Percentiles rank a stretch among this genome's conserved stretches.
Conservation (phyloP, 2,329 filamentous ascomycete species). For the Ophiocordyceps camponoti-rufipedis region DNA sequence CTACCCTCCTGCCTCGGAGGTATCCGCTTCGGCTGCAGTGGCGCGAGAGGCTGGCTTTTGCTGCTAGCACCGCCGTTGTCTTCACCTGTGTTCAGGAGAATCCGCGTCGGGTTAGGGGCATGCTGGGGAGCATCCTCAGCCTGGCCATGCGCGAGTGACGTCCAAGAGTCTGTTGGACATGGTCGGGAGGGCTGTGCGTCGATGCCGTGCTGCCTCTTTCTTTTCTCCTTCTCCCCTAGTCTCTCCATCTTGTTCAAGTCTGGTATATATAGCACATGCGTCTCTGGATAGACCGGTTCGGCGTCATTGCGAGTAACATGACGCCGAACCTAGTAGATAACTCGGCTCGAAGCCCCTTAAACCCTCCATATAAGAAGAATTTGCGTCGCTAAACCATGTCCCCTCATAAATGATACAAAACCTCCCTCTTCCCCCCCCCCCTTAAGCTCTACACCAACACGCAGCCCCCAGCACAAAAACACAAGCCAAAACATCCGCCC, state of each 20-base stretch:
- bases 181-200: background rate
- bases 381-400: no score
- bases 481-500: conserved; percentile 55
- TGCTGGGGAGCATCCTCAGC: conserved; percentile 43
- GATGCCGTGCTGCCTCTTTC: background rate
- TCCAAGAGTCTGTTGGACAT: background rate
- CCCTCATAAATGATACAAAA: background rate
- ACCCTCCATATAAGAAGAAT: no score
- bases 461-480: conserved; percentile 55
- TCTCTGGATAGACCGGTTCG: no score
- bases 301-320: no score
- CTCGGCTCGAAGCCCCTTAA: no score
- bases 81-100: conserved; percentile 49
- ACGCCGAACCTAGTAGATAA: no score
- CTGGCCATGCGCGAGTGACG: conserved; percentile 23
- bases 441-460: conserved; percentile 21
- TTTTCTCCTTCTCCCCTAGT: background rate
- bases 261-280: no score
- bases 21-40: conserved; percentile 47
- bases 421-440: background rate
- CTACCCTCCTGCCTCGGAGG: conserved; percentile 52
- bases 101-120: conserved; percentile 43
- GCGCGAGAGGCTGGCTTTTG: conserved; percentile 49
- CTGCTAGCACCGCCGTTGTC: conserved; percentile 49
- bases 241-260: no score